These are phyloP conservation scores for Phytophthora ramorum DNA, from an alignment of 352 stramenopile genomes.

Conservation along the genomic window DNA sequence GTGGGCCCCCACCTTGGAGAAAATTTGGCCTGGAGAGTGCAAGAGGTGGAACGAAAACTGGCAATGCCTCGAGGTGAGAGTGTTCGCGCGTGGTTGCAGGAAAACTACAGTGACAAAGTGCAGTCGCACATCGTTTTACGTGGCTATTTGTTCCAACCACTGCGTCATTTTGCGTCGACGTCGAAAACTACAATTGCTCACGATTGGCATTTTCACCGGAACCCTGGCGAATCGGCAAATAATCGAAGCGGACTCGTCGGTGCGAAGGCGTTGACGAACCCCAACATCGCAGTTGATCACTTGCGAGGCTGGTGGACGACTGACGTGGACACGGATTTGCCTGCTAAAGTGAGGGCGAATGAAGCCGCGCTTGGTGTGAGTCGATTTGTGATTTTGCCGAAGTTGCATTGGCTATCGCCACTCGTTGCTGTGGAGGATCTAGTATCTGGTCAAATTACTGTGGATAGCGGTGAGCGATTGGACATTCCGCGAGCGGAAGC, in stretches of 20 bases:
- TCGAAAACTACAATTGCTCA: slow-evolving; percentile 49
- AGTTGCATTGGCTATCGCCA: slow-evolving; percentile 72
- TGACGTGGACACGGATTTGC: slow-evolving; percentile 53
- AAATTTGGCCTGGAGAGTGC: slow-evolving; percentile 73
- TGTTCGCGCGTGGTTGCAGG: slow-evolving; percentile 57
- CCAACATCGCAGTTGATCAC: slow-evolving; percentile 49
- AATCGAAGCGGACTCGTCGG: background rate
- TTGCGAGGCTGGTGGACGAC: slow-evolving; percentile 77
- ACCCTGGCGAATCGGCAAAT: slow-evolving; percentile 15
- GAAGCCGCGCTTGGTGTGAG: slow-evolving; percentile 35
- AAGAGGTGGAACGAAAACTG: slow-evolving; percentile 75
- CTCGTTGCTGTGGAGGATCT: slow-evolving; percentile 47
- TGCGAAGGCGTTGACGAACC: slow-evolving; percentile 25
- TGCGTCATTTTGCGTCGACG: slow-evolving; percentile 66
- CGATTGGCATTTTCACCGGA: slow-evolving; percentile 57
- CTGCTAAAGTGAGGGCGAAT: slow-evolving; percentile 45
- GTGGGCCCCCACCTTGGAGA: slow-evolving; percentile 77
- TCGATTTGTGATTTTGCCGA: slow-evolving; percentile 69
- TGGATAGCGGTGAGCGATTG: slow-evolving; percentile 46
- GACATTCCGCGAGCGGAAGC: slow-evolving; percentile 36
- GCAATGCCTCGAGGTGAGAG: slow-evolving; percentile 61
- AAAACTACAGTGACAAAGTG: slow-evolving; percentile 60
- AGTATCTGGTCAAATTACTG: slow-evolving; percentile 20
- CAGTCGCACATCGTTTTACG: slow-evolving; percentile 65
- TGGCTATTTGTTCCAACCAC: slow-evolving; percentile 75